A percentile compares a stretch with the other conserved stretches of the same genome.
Conservation (phyloP, 2,329 filamentous ascomycete genomes). For the Nothophaeocryptopus gaeumannii region DNA sequence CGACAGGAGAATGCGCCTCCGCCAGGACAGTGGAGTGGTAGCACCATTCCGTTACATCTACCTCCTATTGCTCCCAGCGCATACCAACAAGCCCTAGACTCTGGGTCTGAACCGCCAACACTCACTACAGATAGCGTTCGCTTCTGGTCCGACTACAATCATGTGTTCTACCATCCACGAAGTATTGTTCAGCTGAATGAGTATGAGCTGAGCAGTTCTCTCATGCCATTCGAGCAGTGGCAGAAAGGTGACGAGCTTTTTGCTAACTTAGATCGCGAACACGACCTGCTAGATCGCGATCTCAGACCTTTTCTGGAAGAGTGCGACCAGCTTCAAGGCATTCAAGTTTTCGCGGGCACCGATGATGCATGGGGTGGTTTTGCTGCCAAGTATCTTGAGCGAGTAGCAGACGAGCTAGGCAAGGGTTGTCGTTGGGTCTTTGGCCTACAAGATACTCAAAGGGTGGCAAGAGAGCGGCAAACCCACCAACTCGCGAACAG, state of each 20-base stretch:
- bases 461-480: slow-evolving; percentile 55
- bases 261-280: slow-evolving; percentile 55
- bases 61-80: slow-evolving; percentile 64
- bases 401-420: slow-evolving; percentile 83
- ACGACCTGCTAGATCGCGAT: slow-evolving; percentile 88
- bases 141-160: slow-evolving; percentile 95
- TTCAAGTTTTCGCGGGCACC: slow-evolving; percentile 62
- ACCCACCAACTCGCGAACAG: slow-evolving; percentile 68
- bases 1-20: slow-evolving; percentile 39
- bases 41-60: slow-evolving; percentile 66
- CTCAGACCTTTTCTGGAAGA: slow-evolving; percentile 85
- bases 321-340: slow-evolving; percentile 84
- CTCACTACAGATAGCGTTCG: slow-evolving; percentile 71
- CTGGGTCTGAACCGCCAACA: slow-evolving; percentile 61
- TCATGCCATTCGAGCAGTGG: slow-evolving; percentile 82
- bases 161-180: slow-evolving; percentile 85
- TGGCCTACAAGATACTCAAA: slow-evolving; percentile 65
- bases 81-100: slow-evolving; percentile 78
- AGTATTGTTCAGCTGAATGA: slow-evolving; percentile 85
- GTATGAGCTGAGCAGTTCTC: slow-evolving; percentile 74
- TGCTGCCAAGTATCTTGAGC: slow-evolving; percentile 52
- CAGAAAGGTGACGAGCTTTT: slow-evolving; percentile 70
- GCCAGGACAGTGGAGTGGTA: slow-evolving; percentile 57
- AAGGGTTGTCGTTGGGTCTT: slow-evolving; percentile 86
- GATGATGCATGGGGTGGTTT: slow-evolving; percentile 54